Evolutionary conservation across 495 filamentous ascomycete species (phyloP), one percentile per base, ranked within the genome.

Genomic region (Cryomyces minteri): DNA sequence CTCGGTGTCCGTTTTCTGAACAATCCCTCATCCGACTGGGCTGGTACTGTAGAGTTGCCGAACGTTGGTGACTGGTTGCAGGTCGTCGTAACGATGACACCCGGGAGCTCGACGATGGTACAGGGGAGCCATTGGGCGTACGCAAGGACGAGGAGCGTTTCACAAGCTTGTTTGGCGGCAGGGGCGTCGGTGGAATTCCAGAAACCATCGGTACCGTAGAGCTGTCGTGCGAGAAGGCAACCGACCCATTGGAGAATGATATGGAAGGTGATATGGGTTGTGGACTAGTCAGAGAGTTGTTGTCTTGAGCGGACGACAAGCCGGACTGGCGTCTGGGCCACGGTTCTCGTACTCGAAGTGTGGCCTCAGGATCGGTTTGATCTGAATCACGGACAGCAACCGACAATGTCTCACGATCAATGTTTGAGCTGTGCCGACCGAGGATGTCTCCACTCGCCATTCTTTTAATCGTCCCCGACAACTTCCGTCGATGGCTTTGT

Each of bases 1-100:
- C 43, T 28, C 38, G 43, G 0, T 11, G 12, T 45, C 43, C 43
- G 12, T 39, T 34, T 11, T 45, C 43, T 10, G 36, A 37, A 37
- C 32, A 29, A 18, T 31, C 28, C 6, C 39, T 25, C 5, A 39
- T 37, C 12, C 9, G 36, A 0, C 40, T 48, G 12, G 53, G 40
- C 51, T 60, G 47, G 45, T 78, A 69, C 47, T 76, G 72, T 36
- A 83, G 62, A 1, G 79, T 82, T 12, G 79, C 80, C 3, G 82
- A 80, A 47, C 84, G 70, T 60, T 93, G 86, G 62, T 92, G 80
- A 60, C 85, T 92, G 12, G 87, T 92, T 12, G 82, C 86, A 18
- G 86, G 86, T 55, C 85, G 69, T 45, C 82, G 73, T 41, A 87
- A 64, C 5, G 70, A 72, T 10, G 74, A 62, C 44, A 76, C 57